Conservation (phyloP, 257 asterid species). For the Echites panduratus region DNA sequence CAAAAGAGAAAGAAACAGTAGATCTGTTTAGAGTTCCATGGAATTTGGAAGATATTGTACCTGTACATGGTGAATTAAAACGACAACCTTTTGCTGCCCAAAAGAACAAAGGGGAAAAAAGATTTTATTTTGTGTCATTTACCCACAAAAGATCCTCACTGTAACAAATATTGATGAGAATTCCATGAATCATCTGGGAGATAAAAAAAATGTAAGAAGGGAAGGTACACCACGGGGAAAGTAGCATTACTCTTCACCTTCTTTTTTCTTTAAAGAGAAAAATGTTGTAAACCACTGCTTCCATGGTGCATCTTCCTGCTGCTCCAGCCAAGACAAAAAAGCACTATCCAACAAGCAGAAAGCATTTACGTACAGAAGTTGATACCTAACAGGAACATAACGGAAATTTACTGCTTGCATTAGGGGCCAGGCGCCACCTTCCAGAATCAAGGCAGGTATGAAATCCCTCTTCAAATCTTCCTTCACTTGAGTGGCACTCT, state of each 20-base stretch:
- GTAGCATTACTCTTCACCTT: constrained; percentile 13
- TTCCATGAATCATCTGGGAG: not conserved
- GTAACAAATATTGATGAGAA: not conserved
- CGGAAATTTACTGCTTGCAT: constrained; percentile 28
- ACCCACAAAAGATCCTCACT: not conserved
- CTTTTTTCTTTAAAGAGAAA: constrained; percentile 13
- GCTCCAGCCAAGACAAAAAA: constrained; percentile 34
- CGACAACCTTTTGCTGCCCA: not conserved
- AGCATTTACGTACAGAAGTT: constrained; percentile 29
- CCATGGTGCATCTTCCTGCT: constrained; percentile 34
- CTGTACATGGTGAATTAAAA: not conserved
- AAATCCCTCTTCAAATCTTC: constrained; percentile 29
- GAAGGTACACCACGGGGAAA: not conserved
- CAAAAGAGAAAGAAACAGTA: not conserved
- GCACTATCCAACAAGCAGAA: constrained; percentile 34
- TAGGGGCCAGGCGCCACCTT: constrained; percentile 31
- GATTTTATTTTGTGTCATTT: not conserved
- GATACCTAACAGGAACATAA: constrained; percentile 33
- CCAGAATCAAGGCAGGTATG: constrained; percentile 30
- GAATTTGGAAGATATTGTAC: not conserved
- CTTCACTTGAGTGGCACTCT: constrained; percentile 29
- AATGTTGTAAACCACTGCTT: constrained; percentile 22
- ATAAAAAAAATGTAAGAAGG: not conserved
- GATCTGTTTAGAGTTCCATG: not conserved
- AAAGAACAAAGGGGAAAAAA: not conserved